These are phyloP conservation scores for Tephrocybe sp. DNA, from an alignment of 768 basidiomycete genomes.

Conservation along the genomic window DNA sequence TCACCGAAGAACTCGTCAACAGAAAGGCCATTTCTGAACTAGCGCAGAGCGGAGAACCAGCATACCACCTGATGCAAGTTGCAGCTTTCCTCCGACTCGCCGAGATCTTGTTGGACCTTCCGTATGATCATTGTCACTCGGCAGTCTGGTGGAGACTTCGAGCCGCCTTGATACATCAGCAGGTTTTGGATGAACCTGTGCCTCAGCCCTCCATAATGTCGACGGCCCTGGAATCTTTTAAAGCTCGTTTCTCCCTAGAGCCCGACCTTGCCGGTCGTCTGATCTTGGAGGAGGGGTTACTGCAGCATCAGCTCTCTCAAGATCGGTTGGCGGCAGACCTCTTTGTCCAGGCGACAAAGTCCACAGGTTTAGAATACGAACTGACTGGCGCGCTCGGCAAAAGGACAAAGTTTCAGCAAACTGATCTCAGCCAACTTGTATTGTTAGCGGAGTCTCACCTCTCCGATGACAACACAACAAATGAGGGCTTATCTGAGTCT, in stretches of 20 bases:
- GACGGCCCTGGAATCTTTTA: constrained; percentile 39
- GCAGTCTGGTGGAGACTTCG: constrained; percentile 86
- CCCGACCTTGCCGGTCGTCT: constrained; percentile 68
- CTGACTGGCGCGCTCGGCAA: constrained; percentile 91
- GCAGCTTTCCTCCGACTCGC: constrained; percentile 76
- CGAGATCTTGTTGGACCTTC: constrained; percentile 58
- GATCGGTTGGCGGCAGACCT: constrained; percentile 75
- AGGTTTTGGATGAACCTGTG: constrained; percentile 82
- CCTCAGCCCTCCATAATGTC: constrained; percentile 44
- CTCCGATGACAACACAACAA: constrained; percentile 26
- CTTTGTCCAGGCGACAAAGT: constrained; percentile 75
- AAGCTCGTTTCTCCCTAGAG: constrained; percentile 38
- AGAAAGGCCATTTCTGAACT: constrained; percentile 70
- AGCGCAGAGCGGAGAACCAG: constrained; percentile 87
- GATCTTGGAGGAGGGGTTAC: constrained; percentile 71
- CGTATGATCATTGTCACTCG: constrained; percentile 48
- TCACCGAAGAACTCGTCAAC: constrained; percentile 54
- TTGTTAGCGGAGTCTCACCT: constrained; percentile 85
- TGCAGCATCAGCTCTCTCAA: constrained; percentile 72
- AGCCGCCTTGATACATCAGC: constrained; percentile 66
- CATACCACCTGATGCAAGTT: constrained; percentile 80
- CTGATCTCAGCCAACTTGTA: constrained; percentile 84
- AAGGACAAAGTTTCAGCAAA: constrained; percentile 90
- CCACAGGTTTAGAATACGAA: constrained; percentile 82
- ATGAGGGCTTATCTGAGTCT: constrained; percentile 8